A percentile compares a stretch with the other conserved stretches of the same genome.
Evolutionary conservation across 768 basidiomycete species (phyloP).

Genomic region (Coprinopsis cinerea): DNA sequence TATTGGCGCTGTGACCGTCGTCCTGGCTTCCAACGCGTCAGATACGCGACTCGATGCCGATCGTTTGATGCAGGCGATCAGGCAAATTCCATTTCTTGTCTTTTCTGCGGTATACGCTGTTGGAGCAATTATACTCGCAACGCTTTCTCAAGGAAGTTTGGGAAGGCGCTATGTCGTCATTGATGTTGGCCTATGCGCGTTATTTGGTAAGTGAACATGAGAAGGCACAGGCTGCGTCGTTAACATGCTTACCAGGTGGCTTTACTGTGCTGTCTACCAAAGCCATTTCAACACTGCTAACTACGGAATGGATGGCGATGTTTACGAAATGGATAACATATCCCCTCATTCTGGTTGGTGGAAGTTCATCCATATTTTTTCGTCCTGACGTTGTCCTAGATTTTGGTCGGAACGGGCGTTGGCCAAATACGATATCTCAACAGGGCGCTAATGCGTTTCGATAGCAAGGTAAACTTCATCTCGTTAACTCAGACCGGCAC

Average conservation of each 20-base stretch:
- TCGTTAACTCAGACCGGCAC: not conserved
- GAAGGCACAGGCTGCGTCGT: not conserved
- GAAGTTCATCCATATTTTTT: slow-evolving; percentile 18
- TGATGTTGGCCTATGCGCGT: slow-evolving; percentile 83
- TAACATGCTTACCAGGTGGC: slow-evolving; percentile 46
- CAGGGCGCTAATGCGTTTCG: slow-evolving; percentile 86
- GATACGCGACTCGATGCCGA: slow-evolving; percentile 65
- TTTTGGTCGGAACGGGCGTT: slow-evolving; percentile 66
- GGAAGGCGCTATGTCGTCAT: slow-evolving; percentile 73
- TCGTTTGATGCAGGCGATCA: slow-evolving; percentile 62
- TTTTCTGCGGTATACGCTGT: slow-evolving; percentile 64
- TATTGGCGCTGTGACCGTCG: slow-evolving; percentile 90
- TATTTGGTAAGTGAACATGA: slow-evolving; percentile 52
- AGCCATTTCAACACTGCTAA: slow-evolving; percentile 81
- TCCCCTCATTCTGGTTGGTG: slow-evolving; percentile 57
- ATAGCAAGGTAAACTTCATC: slow-evolving; percentile 62
- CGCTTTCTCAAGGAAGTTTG: slow-evolving; percentile 56
- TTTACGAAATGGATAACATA: slow-evolving; percentile 82
- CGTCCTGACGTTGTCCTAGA: slow-evolving; percentile 31
- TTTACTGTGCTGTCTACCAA: slow-evolving; percentile 95
- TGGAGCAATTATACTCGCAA: slow-evolving; percentile 50
- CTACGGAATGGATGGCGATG: slow-evolving; percentile 68
- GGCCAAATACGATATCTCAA: slow-evolving; percentile 85
- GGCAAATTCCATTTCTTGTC: slow-evolving; percentile 64
- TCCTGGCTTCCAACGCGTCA: slow-evolving; percentile 69